Conservation (phyloP, 176 grass and related monocot genomes). For the Raddia distichophylla region DNA sequence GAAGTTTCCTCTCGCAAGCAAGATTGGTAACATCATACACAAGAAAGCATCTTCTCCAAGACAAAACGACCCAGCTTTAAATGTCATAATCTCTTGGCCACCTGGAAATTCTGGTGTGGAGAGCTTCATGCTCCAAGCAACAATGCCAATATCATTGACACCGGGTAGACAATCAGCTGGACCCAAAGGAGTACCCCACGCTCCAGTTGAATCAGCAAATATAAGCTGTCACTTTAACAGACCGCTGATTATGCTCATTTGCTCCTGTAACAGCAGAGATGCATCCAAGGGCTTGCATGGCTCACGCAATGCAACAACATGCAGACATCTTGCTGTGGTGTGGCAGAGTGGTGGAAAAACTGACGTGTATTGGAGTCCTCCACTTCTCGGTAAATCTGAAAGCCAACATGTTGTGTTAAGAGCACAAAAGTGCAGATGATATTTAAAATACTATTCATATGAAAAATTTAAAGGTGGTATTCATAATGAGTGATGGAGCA, state of each 20-base stretch:
- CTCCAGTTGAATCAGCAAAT: slow-evolving; percentile 67
- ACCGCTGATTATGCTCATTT: slow-evolving; percentile 51
- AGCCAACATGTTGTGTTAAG: slow-evolving; percentile 6
- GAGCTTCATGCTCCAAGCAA: slow-evolving; percentile 97
- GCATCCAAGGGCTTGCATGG: slow-evolving; percentile 70
- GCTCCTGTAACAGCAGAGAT: slow-evolving; percentile 45
- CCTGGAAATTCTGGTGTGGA: slow-evolving; percentile 85
- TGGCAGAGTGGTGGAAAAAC: slow-evolving; percentile 74
- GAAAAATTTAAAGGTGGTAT: background rate
- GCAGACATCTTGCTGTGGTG: slow-evolving; percentile 59
- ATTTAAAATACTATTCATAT: background rate
- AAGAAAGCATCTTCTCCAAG: slow-evolving; percentile 98
- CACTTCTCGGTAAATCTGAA: slow-evolving; percentile 92
- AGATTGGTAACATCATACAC: slow-evolving; percentile 79
- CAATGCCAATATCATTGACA: slow-evolving; percentile 80
- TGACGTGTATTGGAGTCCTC: slow-evolving; percentile 70
- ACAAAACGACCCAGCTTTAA: slow-evolving; percentile 93
- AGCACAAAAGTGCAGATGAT: slow-evolving; percentile 5
- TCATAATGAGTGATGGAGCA: slow-evolving; percentile 12
- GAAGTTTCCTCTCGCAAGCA: slow-evolving; percentile 87
- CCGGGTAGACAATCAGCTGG: slow-evolving; percentile 66
- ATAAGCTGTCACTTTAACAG: slow-evolving; percentile 74
- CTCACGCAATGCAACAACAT: slow-evolving; percentile 70
- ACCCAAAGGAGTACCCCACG: slow-evolving; percentile 81
- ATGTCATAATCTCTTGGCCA: slow-evolving; percentile 90